phyloP scores from a whole-genome alignment of 495 filamentous ascomycete species.

The Hapsidospora chrysogenum region DNA sequence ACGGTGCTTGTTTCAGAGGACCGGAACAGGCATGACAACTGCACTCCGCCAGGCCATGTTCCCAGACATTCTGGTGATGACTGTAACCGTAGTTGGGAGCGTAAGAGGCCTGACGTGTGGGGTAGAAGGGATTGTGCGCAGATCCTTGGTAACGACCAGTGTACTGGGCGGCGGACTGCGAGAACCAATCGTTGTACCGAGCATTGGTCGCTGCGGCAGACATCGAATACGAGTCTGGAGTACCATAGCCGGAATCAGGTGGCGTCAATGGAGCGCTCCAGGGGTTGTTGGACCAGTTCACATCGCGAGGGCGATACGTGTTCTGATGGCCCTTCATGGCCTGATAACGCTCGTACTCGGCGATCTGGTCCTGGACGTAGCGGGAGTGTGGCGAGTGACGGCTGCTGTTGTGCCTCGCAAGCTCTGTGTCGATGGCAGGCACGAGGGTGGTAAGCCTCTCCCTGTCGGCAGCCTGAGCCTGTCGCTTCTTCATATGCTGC shows the following conservation, averaged over 20 bases:
- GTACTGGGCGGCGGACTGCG: slow-evolving; percentile 9
- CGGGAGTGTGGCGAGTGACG: slow-evolving; percentile 21
- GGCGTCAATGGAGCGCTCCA: slow-evolving; percentile 24
- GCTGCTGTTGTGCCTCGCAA: slow-evolving; percentile 18
- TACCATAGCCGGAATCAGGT: slow-evolving; percentile 34
- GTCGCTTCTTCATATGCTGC: slow-evolving; percentile 42
- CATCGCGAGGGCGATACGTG: slow-evolving; percentile 31
- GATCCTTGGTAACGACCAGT: slow-evolving; percentile 21
- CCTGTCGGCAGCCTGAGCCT: slow-evolving; percentile 28
- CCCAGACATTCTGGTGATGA: slow-evolving; percentile 33
- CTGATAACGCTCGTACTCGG: slow-evolving; percentile 30
- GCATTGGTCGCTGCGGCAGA: slow-evolving; percentile 26
- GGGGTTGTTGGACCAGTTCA: slow-evolving; percentile 18
- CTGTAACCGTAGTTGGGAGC: slow-evolving; percentile 31
- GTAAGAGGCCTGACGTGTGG: slow-evolving; percentile 14
- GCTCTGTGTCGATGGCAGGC: slow-evolving; percentile 52
- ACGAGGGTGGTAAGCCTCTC: slow-evolving; percentile 38
- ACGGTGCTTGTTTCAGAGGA: slow-evolving; percentile 40
- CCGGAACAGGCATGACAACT: slow-evolving; percentile 46
- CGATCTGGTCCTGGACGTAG: slow-evolving; percentile 34
- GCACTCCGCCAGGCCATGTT: slow-evolving; percentile 46
- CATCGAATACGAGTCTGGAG: slow-evolving; percentile 24
- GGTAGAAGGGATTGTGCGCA: slow-evolving; percentile 32
- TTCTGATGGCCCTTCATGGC: slow-evolving; percentile 15
- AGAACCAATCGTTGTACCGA: slow-evolving; percentile 29